Evolutionary conservation across 495 filamentous ascomycete species (phyloP).

Genomic region (Neurospora sublineolata): DNA sequence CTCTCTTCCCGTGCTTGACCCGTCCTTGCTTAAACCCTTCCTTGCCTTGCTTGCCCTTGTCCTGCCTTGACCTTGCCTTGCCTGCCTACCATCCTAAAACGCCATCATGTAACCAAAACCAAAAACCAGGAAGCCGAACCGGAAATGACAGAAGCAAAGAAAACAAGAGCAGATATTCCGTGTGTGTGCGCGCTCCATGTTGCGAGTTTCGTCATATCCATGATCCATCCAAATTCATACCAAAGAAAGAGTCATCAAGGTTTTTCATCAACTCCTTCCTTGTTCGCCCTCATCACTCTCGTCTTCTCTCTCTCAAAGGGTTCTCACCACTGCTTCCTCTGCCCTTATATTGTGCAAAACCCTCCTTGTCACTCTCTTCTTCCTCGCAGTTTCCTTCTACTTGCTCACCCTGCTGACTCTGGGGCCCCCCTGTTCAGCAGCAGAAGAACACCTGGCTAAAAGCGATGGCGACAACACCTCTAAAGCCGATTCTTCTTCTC

Average conservation of each 20-base stretch:
- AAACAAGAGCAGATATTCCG: background rate
- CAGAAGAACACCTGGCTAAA: background rate
- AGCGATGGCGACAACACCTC: background rate
- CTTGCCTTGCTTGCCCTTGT: background rate
- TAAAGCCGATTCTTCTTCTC: background rate
- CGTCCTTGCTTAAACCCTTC: background rate
- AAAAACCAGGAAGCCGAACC: background rate
- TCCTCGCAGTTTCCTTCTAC: background rate
- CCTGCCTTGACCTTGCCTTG: background rate
- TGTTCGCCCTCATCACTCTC: background rate
- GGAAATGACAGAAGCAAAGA: background rate
- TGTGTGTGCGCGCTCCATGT: background rate
- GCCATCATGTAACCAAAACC: background rate
- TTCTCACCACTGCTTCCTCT: background rate
- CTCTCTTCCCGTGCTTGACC: background rate
- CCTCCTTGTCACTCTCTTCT: background rate
- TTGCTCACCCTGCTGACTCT: background rate
- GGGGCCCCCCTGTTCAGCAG: background rate
- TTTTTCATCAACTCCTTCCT: background rate
- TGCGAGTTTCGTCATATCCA: background rate
- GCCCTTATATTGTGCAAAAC: background rate
- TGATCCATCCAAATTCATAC: background rate
- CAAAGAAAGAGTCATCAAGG: background rate
- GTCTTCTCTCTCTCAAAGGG: no score
- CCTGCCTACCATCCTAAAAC: background rate